These are phyloP conservation scores for Phytophthora rubi DNA, from an alignment of 352 stramenopile genomes.

Conservation along the genomic window DNA sequence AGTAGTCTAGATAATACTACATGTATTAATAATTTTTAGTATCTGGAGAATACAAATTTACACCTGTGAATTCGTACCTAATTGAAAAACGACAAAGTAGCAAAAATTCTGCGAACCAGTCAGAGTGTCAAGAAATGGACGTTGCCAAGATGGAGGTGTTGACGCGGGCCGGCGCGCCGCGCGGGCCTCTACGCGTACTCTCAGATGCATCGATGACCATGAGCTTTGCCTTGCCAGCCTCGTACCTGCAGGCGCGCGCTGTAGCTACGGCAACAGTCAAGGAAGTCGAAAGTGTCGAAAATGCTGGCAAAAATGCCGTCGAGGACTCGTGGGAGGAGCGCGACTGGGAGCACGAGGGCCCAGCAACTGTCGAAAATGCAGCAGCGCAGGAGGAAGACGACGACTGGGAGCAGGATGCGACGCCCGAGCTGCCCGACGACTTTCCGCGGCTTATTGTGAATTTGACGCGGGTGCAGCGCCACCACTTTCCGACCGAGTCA, in stretches of 20 bases:
- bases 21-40: too few relatives aligned
- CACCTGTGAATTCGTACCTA: not conserved
- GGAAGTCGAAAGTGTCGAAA: constrained; percentile 15
- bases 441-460: constrained; percentile 78
- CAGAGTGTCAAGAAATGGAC: constrained; percentile 25
- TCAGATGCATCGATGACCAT: constrained; percentile 55
- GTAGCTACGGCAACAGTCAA: constrained; percentile 5
- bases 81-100: not conserved
- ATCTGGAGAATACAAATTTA: too few relatives aligned
- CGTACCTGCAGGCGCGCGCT: constrained; percentile 24
- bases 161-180: constrained; percentile 27
- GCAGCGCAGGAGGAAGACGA: constrained; percentile 11
- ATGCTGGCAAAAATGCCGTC: constrained; percentile 11
- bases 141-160: constrained; percentile 51
- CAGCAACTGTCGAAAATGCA: not conserved
- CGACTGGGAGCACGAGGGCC: constrained; percentile 41
- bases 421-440: constrained; percentile 60
- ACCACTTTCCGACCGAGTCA: constrained; percentile 50
- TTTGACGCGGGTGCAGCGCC: constrained; percentile 56
- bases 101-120: constrained; percentile 10
- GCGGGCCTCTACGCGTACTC: constrained; percentile 35
- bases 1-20: too few relatives aligned
- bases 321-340: constrained; percentile 55
- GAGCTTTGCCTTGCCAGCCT: constrained; percentile 48
- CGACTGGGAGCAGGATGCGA: constrained; percentile 48